Percentiles rank a stretch among this genome's conserved stretches.
Evolutionary conservation across 306 rosid genomes (phyloP).

Genomic region (Cotoneaster glaucophyllus): DNA sequence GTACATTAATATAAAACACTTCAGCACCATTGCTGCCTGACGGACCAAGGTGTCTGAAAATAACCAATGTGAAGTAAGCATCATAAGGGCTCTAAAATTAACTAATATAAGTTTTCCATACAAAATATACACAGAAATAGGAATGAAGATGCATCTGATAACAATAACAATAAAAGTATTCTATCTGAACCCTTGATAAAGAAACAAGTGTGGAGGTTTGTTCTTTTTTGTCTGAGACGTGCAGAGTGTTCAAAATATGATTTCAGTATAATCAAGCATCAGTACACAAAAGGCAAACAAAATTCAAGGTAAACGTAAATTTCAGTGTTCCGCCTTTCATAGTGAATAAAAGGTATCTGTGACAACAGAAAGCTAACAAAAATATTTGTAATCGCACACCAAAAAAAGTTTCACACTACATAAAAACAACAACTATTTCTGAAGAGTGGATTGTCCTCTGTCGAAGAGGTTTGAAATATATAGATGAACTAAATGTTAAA

Average conservation of each 20-base stretch:
- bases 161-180: neutral
- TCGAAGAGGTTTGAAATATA: neutral
- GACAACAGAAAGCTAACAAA: neutral
- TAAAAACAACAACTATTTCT: neutral
- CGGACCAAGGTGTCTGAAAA: slow-evolving; percentile 88
- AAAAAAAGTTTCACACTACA: neutral
- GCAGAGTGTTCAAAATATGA: neutral
- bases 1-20: slow-evolving; percentile 76
- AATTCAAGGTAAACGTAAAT: neutral
- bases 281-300: neutral
- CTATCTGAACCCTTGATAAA: neutral
- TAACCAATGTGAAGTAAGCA: slow-evolving; percentile 19
- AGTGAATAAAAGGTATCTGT: neutral
- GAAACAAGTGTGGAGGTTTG: neutral
- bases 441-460: neutral
- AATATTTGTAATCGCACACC: neutral
- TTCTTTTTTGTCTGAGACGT: neutral
- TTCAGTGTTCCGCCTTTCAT: neutral
- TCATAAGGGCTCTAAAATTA: slow-evolving; percentile 8
- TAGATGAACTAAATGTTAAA: neutral
- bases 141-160: neutral
- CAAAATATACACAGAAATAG: neutral
- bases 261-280: neutral
- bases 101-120: slow-evolving; percentile 3
- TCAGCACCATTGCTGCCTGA: slow-evolving; percentile 82